Evolutionary conservation across 164 flowering plant species (phyloP).

Genomic region (Cinnamomum micranthum): DNA sequence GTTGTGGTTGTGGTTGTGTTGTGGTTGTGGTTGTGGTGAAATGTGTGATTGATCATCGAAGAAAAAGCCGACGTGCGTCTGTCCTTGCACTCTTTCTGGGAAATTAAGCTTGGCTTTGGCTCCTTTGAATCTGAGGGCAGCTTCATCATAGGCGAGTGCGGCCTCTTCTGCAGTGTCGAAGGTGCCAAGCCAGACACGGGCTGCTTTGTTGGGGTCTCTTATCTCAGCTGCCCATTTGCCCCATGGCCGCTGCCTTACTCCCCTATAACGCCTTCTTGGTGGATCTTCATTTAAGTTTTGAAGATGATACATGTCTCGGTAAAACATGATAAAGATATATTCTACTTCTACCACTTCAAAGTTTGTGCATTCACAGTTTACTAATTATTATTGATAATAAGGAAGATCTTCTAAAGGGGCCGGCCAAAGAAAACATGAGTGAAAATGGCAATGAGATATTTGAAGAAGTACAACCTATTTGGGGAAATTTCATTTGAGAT

Average conservation of each 20-base stretch:
- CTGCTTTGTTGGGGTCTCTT: constrained; percentile 16
- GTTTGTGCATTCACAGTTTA: too few relatives aligned
- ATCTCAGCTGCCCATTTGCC: constrained; percentile 18
- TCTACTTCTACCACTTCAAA: too few relatives aligned
- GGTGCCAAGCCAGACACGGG: constrained; percentile 29
- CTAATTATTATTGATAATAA: too few relatives aligned
- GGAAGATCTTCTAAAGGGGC: background rate
- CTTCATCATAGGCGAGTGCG: constrained; percentile 44
- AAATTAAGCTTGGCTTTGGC: constrained; percentile 16
- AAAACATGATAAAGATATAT: too few relatives aligned
- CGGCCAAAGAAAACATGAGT: too few relatives aligned
- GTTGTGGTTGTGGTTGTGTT: background rate
- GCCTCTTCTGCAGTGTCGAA: constrained; percentile 74
- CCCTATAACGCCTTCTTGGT: constrained; percentile 10
- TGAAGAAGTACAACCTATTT: too few relatives aligned
- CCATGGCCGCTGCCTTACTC: constrained; percentile 14
- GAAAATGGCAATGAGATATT: too few relatives aligned
- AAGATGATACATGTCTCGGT: too few relatives aligned
- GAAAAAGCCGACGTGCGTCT: background rate
- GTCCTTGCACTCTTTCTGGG: constrained; percentile 7
- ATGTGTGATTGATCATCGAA: background rate
- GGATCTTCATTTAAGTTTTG: background rate
- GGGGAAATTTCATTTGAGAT: too few relatives aligned
- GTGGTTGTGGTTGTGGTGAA: background rate
- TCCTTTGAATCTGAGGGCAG: constrained; percentile 15